Percentiles rank a stretch among this genome's conserved stretches.
These are phyloP conservation scores for Microbotryomycetes sp. DNA, from an alignment of 1,284 basidiomycete genomes.

Conservation along the genomic window DNA sequence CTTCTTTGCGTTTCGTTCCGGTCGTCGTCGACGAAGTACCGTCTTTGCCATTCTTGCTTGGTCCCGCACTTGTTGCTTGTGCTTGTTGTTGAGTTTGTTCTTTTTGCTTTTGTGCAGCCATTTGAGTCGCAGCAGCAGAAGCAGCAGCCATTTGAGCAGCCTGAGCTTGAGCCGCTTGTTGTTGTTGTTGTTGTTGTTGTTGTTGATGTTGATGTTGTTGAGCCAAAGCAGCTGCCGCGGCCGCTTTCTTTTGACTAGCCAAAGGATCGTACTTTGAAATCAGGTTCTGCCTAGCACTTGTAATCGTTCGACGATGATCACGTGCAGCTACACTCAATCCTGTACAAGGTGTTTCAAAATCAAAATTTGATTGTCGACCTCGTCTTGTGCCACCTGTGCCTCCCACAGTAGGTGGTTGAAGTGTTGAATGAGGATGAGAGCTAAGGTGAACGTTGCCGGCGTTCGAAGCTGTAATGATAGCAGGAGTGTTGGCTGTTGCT, in stretches of 20 bases:
- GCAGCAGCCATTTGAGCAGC: neutral
- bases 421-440: neutral
- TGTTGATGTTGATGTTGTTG: neutral
- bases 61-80: neutral
- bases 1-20: neutral
- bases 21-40: neutral
- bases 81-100: neutral
- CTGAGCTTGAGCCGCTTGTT: neutral
- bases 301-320: slow-evolving; percentile 22
- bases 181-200: neutral
- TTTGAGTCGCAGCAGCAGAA: neutral
- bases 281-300: neutral
- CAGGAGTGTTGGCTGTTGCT: neutral
- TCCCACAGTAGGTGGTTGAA: neutral
- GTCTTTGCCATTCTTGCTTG: slow-evolving; percentile 14
- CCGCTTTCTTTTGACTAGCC: neutral
- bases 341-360: slow-evolving; percentile 32
- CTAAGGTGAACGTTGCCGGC: neutral
- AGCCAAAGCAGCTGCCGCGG: neutral
- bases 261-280: slow-evolving; percentile 4
- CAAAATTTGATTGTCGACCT: slow-evolving; percentile 31
- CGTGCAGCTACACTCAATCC: slow-evolving; percentile 17
- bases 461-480: neutral
- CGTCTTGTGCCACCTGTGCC: neutral
- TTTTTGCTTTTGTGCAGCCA: neutral